Base-by-base conservation (phyloP, 176 grass and related monocot genomes). In the Triticum dicoccoides region DNA sequence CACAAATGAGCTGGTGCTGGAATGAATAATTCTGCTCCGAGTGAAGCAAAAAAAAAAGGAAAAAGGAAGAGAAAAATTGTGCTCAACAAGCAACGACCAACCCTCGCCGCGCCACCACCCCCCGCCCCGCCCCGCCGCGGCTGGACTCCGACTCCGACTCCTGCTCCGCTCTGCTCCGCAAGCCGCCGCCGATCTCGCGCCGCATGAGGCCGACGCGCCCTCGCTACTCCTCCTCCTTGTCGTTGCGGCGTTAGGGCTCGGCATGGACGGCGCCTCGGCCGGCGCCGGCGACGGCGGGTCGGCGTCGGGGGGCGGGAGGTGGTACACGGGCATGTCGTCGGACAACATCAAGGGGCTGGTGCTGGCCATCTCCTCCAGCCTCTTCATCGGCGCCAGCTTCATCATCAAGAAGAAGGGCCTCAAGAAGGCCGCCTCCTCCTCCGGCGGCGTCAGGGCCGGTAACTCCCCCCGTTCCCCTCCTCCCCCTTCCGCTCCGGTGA, bases 401-500 rank as follows among this genome's bases (percentile, higher is more conserved):
- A 98, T 98, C 88, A 87, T 98, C 44, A 97, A 97, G 92, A 97
- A 97, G 87, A 97, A 97, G 89, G 95, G 95, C 83, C 94, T 96
- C 84, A 93, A 96, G 89, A 96, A 89, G 85, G 94, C 94, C 58
- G 91, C 91, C 9, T 68, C 94, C 27, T 82, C 94, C 23, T 85
- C 88, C 21, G 89, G 84, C 25, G 91, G 89, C 35, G 84, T 96
- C 52, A 89, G 94, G 56, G 91, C 91, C 34, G 94, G 94, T 96
- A 91, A 80, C 8, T 0, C 30, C 18, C 20, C 3, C 11, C 29
- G 4, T 32, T 17, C 20, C 3, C 20, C 6, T 7, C 21, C 0
- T 35, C 23, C 42, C 13, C 4, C 61, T 9, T 62, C 3, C 18
- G 18, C 7, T 3, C 8, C 12, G 4, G 3, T 42, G 8, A 7